Evolutionary conservation across 2,329 filamentous ascomycete species (phyloP).

Genomic region (Escovopsis sp.): DNA sequence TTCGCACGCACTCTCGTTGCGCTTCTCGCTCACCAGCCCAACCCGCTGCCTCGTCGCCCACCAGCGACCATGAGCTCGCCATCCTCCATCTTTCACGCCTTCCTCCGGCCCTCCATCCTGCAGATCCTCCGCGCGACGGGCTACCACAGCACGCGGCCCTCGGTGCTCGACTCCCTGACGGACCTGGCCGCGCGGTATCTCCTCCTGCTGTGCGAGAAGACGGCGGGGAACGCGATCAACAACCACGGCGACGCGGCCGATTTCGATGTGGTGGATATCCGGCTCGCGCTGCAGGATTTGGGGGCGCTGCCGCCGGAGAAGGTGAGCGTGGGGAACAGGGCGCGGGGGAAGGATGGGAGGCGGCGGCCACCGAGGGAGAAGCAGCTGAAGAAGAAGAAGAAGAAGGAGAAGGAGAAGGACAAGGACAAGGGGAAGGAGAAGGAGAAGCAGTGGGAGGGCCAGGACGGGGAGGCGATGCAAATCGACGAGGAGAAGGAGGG

Average conservation of each 20-base stretch:
- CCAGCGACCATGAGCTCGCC: slow-evolving; percentile 27
- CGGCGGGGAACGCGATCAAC: slow-evolving; percentile 54
- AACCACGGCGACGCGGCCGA: slow-evolving; percentile 43
- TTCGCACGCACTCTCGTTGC: too few species aligned
- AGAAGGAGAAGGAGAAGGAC: too few species aligned
- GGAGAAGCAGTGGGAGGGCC: too few species aligned
- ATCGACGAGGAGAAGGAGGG: too few species aligned
- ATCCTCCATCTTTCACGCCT: slow-evolving; percentile 47
- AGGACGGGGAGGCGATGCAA: slow-evolving; percentile 49
- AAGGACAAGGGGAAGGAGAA: too few species aligned
- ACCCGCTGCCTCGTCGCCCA: neutral
- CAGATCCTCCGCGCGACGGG: slow-evolving; percentile 86
- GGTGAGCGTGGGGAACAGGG: slow-evolving; percentile 21
- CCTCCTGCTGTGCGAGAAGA: slow-evolving; percentile 54
- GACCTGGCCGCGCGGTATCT: slow-evolving; percentile 77
- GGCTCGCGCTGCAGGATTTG: slow-evolving; percentile 70
- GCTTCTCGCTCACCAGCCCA: too few species aligned
- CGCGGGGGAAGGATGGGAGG: too few species aligned
- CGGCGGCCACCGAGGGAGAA: too few species aligned
- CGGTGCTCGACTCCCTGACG: slow-evolving; percentile 74
- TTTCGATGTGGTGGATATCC: slow-evolving; percentile 53
- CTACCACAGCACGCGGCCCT: slow-evolving; percentile 68
- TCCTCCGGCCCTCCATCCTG: slow-evolving; percentile 73
- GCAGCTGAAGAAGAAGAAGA: too few species aligned
- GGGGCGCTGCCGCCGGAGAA: slow-evolving; percentile 59